A percentile compares a stretch with the other conserved stretches of the same genome.
phyloP scores from a whole-genome alignment of 2,329 filamentous ascomycete genomes.

The Aureobasidium subglaciale region DNA sequence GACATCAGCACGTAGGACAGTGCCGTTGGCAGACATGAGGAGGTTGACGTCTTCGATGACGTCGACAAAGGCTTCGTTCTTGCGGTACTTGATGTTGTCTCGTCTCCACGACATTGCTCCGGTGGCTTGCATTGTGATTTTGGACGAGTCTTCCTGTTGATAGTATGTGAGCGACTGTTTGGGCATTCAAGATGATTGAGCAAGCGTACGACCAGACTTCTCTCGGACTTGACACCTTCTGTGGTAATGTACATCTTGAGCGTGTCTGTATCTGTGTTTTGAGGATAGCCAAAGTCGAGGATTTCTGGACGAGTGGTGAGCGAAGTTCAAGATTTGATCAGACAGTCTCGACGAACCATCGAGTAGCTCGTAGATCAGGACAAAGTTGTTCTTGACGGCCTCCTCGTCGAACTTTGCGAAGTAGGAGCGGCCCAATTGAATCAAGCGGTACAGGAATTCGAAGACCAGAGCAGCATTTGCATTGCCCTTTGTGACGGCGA shows the following conservation, averaged over 20 bases:
- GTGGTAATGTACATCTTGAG: slow-evolving; percentile 99
- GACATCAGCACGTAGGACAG: slow-evolving; percentile 89
- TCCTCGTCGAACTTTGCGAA: slow-evolving; percentile 99
- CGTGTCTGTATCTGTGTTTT: slow-evolving; percentile 97
- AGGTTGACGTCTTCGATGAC: slow-evolving; percentile 99
- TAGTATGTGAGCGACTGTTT: not conserved
- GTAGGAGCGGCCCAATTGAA: slow-evolving; percentile 85
- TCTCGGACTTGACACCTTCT: slow-evolving; percentile 91
- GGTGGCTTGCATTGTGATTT: slow-evolving; percentile 98
- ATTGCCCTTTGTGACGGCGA: slow-evolving; percentile 97
- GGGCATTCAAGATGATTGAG: slow-evolving; percentile 42
- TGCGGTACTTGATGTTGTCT: slow-evolving; percentile 96
- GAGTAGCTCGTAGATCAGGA: slow-evolving; percentile 92
- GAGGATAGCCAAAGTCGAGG: slow-evolving; percentile 96
- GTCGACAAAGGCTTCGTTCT: slow-evolving; percentile 98
- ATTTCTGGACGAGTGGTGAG: slow-evolving; percentile 58
- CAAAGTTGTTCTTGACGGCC: slow-evolving; percentile 99
- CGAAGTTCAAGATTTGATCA: not conserved
- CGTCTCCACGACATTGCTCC: slow-evolving; percentile 95
- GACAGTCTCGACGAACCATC: slow-evolving; percentile 55
- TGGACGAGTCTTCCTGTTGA: slow-evolving; percentile 71
- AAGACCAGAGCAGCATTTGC: slow-evolving; percentile 97
- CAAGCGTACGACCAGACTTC: slow-evolving; percentile 24
- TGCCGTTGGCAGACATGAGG: slow-evolving; percentile 96
- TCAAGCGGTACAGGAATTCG: slow-evolving; percentile 91